Evolutionary conservation across 352 stramenopile species (phyloP).

Genomic region (Phytophthora quininea): DNA sequence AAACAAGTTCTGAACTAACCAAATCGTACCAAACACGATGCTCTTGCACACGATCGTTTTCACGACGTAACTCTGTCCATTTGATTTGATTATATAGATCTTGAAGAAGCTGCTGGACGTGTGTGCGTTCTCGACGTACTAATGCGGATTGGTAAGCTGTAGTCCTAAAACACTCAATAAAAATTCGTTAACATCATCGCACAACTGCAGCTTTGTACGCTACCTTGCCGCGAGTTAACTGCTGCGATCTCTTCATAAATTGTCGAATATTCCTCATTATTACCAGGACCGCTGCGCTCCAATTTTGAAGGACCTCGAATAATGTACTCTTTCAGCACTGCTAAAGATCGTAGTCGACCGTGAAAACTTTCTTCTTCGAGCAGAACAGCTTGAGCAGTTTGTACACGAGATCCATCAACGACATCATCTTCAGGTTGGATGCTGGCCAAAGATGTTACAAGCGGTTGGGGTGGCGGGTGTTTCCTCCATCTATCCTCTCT

Average conservation of each 20-base stretch:
- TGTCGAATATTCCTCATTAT: constrained; percentile 1
- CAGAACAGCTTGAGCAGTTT: constrained; percentile 33
- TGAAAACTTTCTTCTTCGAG: constrained; percentile 60
- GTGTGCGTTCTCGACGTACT: constrained; percentile 17
- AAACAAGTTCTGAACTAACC: background rate
- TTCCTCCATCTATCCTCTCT: constrained; percentile 9
- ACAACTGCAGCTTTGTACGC: background rate
- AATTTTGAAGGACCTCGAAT: constrained; percentile 17
- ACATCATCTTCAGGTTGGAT: constrained; percentile 58
- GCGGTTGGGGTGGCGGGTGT: constrained; percentile 24
- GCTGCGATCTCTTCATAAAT: constrained; percentile 40
- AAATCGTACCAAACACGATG: constrained; percentile 32
- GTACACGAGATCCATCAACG: constrained; percentile 46
- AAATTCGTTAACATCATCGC: background rate
- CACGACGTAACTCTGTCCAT: constrained; percentile 30
- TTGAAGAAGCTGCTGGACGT: constrained; percentile 17
- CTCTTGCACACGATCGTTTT: constrained; percentile 22
- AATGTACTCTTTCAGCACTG: constrained; percentile 19
- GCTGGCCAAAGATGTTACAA: constrained; percentile 51
- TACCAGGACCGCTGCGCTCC: background rate
- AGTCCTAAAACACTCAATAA: background rate
- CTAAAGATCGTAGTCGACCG: constrained; percentile 29
- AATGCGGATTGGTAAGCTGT: constrained; percentile 5
- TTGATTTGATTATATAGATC: constrained; percentile 31
- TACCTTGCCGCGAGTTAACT: constrained; percentile 31